A percentile compares a stretch with the other conserved stretches of the same genome.
Conservation (phyloP, 345 rosid species). For the Aurinia saxatilis region DNA sequence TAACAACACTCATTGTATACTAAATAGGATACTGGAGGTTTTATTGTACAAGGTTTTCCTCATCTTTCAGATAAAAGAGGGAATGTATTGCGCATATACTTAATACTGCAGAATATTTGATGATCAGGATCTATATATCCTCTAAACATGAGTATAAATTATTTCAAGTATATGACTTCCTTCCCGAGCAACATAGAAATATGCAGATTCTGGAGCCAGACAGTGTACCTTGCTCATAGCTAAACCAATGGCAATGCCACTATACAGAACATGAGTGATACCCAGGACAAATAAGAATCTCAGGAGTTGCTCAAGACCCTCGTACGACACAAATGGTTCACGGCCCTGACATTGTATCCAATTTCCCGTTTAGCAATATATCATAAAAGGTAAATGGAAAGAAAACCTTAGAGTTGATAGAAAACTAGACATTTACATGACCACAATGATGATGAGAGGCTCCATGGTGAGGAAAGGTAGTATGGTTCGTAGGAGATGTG, state of each 20-base stretch:
- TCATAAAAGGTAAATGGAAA: background rate
- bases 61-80: background rate
- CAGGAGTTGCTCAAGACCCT: conserved; percentile 85
- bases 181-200: background rate
- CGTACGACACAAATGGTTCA: conserved; percentile 83
- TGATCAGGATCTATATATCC: background rate
- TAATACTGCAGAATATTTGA: background rate
- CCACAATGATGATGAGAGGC: conserved; percentile 69
- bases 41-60: background rate
- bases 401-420: background rate
- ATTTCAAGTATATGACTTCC: background rate
- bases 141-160: background rate
- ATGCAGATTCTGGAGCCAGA: background rate
- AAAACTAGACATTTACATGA: conserved; percentile 39
- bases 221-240: conserved; percentile 85
- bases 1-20: background rate
- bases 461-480: conserved; percentile 40
- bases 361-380: background rate
- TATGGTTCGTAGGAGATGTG: conserved; percentile 36
- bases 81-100: background rate
- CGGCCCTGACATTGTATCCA: conserved; percentile 51
- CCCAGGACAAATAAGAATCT: conserved; percentile 88
- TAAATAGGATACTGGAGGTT: background rate
- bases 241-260: conserved; percentile 80
- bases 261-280: conserved; percentile 80